These are phyloP conservation scores for Isoetes engelmannii DNA, from an alignment of 83 land plant species.

Conservation along the genomic window DNA sequence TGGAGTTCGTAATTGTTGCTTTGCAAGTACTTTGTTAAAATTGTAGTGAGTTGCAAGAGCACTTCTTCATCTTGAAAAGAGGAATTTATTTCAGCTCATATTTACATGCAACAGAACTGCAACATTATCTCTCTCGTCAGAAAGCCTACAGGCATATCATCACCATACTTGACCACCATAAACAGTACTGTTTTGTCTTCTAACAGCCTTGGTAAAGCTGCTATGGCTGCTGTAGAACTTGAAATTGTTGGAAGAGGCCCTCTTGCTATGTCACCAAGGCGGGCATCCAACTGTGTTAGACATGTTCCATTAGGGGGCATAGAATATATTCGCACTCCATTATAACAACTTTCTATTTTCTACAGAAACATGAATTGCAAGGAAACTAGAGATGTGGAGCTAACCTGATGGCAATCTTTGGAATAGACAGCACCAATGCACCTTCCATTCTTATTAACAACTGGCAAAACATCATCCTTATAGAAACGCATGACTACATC, in stretches of 20 bases:
- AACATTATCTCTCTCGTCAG: conserved; percentile 15
- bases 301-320: neutral
- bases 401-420: conserved; percentile 48
- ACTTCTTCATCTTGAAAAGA: no score
- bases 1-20: no score
- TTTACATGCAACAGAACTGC: neutral
- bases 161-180: conserved; percentile 26
- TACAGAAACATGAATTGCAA: neutral
- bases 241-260: conserved; percentile 48
- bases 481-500: conserved; percentile 48
- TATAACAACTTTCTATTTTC: neutral
- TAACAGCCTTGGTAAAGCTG: conserved; percentile 38
- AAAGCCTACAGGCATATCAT: conserved; percentile 27
- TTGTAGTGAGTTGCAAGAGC: no score
- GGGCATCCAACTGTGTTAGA: conserved; percentile 43
- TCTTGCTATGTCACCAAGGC: conserved; percentile 39
- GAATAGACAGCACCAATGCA: conserved; percentile 57
- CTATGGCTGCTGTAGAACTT: conserved; percentile 37
- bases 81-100: no score
- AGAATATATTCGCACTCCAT: neutral
- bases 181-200: conserved; percentile 41
- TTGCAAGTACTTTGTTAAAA: no score
- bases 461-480: conserved; percentile 42
- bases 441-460: conserved; percentile 47
- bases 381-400: neutral